These are phyloP conservation scores for Megacollybia marginata DNA, from an alignment of 768 basidiomycete genomes.

Conservation along the genomic window DNA sequence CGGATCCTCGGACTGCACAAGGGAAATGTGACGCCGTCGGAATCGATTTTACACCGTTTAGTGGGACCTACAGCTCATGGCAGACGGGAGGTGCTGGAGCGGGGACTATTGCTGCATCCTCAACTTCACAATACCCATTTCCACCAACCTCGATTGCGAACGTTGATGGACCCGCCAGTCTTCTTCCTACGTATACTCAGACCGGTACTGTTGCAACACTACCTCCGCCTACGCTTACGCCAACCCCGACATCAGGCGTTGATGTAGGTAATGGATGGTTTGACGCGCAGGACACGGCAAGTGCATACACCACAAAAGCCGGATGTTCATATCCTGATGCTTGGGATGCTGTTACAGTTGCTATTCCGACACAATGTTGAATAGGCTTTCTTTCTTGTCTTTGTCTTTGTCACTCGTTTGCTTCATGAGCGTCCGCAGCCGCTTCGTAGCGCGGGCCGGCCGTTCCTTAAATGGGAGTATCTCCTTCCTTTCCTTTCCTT, in stretches of 20 bases:
- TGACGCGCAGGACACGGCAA: slow-evolving; percentile 34
- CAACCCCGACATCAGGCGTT: slow-evolving; percentile 25
- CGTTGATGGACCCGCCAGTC: slow-evolving; percentile 23
- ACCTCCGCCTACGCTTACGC: slow-evolving; percentile 40
- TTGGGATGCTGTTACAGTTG: slow-evolving; percentile 32
- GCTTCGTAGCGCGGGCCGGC: no score
- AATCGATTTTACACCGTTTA: slow-evolving; percentile 22
- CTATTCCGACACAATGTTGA: slow-evolving; percentile 19
- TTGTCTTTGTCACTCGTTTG: no score
- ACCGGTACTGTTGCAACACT: slow-evolving; percentile 49
- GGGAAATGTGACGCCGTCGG: slow-evolving; percentile 51
- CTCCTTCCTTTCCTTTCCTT: no score
- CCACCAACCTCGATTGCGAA: slow-evolving; percentile 42
- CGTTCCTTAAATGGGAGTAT: no score
- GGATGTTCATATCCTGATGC: slow-evolving; percentile 45
- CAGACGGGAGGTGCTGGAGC: slow-evolving; percentile 55
- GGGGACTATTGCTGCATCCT: slow-evolving; percentile 37
- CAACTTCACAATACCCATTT: slow-evolving; percentile 34
- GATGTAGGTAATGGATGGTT: slow-evolving; percentile 49
- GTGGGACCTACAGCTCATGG: slow-evolving; percentile 39
- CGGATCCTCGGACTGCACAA: slow-evolving; percentile 47
- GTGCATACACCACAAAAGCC: slow-evolving; percentile 31
- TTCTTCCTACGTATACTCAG: slow-evolving; percentile 53
- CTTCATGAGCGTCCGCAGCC: no score
- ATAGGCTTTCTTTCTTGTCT: no score